Percentiles rank a stretch among this genome's conserved stretches.
phyloP scores from a whole-genome alignment of 2,329 filamentous ascomycete species.

The Stachybotrys elegans region DNA sequence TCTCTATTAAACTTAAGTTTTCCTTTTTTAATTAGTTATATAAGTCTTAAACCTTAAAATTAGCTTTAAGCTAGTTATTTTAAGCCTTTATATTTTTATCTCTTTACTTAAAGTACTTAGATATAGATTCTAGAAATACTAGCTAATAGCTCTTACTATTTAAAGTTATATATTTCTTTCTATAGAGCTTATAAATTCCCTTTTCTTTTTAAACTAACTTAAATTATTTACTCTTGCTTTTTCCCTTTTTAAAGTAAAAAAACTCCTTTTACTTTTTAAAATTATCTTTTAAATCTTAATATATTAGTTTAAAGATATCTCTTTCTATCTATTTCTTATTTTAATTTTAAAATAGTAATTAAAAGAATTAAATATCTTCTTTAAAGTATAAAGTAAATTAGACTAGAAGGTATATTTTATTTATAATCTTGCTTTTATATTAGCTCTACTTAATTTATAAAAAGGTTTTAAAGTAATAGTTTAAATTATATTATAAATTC shows the following conservation, averaged over 20 bases:
- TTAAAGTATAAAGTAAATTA: background rate
- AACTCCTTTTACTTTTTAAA: no score
- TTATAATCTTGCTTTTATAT: background rate
- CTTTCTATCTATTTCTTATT: background rate
- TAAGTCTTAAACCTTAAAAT: background rate
- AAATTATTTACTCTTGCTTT: no score
- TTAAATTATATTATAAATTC: background rate
- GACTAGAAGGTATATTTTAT: background rate
- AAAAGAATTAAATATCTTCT: background rate
- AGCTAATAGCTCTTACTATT: no score
- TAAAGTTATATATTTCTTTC: background rate
- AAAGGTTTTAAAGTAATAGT: background rate
- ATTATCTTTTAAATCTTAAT: constrained; percentile 1
- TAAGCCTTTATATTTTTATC: no score
- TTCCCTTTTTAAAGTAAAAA: no score
- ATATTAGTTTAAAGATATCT: background rate
- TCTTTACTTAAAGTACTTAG: no score
- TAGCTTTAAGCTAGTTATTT: background rate
- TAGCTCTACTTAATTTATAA: background rate
- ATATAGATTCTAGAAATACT: no score
- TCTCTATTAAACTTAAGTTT: background rate
- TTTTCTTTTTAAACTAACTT: no score
- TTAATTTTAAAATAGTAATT: background rate
- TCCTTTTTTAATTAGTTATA: background rate
- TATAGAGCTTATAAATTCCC: background rate